Base-by-base conservation (phyloP, 2,329 filamentous ascomycete genomes). In the Diaporthe ilicicola region DNA sequence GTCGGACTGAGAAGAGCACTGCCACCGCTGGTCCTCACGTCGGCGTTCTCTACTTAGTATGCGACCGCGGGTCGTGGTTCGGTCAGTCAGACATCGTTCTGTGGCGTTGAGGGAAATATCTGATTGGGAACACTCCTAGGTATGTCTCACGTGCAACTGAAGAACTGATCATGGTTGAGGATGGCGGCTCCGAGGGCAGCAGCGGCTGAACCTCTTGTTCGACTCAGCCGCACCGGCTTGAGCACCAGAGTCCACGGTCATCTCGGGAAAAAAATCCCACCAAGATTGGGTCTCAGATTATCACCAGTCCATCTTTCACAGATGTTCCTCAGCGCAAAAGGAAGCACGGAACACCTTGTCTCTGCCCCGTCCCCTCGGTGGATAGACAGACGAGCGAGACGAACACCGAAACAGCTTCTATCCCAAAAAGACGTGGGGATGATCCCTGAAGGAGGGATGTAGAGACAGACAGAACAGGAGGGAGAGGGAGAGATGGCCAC, bases 401-500 rank as follows among this genome's bases (percentile, higher is more conserved):
- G 32, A 34, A 34, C 4, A 34, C 4, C 9, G 4, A 34, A 34
- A 4, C 4, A 9, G 32, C 32, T 34, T 34, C 32, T 13, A 53
- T 27, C 22, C n/a, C 37, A n/a, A 55, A 22, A 48, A 5, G 7
- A 17, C 17, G 39, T 2, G n/a, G 46, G 24, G 24, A 9, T 27
- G 12, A 27, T 17, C 10, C 12, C 5, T 17, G 6, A 29, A 24
- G 29, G 12, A 27, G 27, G 4, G 27, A 32, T 15, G 50, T 9
- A 17, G 4, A 32, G 8, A 34, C 32, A 54, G 4, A 53, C n/a
- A 32, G 44, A 53, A 19, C 3, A 7, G 19, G 5, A 51, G 19
- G 6, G 2, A 17, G 13, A 46, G 4, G 1, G 29, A 29, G 19
- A 42, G 13, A 84, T 85, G 83, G 73, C 81, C 4, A 80, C 78